Evolutionary conservation across 225 moss, liverwort and hornwort species (phyloP), one percentile per base, ranked within the genome.

Genomic region (Takakia lepidozioides): DNA sequence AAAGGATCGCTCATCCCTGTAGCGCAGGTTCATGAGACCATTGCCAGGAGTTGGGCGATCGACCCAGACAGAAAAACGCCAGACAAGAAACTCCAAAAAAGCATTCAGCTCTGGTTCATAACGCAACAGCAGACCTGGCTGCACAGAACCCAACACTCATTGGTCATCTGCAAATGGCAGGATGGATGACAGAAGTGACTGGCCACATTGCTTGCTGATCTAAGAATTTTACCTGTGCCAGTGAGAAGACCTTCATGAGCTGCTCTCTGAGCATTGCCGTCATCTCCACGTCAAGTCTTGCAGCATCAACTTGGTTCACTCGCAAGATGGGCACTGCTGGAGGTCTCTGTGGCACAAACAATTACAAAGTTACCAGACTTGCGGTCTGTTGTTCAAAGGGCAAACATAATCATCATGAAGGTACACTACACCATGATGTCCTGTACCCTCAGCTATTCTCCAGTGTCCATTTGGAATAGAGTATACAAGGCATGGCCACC

Each of bases 31-130:
- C 98, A 98, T 98, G 2, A 98, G 81, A 10, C 87, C 69, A 67
- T 85, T 91, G 35, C 98, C 91, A 49, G 98, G 98, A 32, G 91
- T 91, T 41, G 91, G 85, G 62, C 83, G 85, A 73, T 98, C 98
- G 38, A 91, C 87, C 98, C 98, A 98, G 10, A 98, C 87, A 5
- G 98, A 98, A 53, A 91, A 88, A 34, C 91, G 84, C 91, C 98
- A 98, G 35, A 91, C 80, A 49, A 98, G 64, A 55, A 91, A 74
- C 57, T 87, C 91, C 46, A 91, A 60, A 49, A 98, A 87, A 7
- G 91, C 91, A 70, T 91, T 91, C 14, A 98, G 53, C 64, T 98
- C 98, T 45, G 87, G 87, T 51, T 98, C 91, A 65, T 83, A 98
- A 40, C 83, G 85, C 58, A 79, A 63, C 68, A 98, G 75, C 69